A percentile compares a stretch with the other conserved stretches of the same genome.
Evolutionary conservation across 1,284 basidiomycete genomes (phyloP).

Genomic region (Irpex rosettiformis): DNA sequence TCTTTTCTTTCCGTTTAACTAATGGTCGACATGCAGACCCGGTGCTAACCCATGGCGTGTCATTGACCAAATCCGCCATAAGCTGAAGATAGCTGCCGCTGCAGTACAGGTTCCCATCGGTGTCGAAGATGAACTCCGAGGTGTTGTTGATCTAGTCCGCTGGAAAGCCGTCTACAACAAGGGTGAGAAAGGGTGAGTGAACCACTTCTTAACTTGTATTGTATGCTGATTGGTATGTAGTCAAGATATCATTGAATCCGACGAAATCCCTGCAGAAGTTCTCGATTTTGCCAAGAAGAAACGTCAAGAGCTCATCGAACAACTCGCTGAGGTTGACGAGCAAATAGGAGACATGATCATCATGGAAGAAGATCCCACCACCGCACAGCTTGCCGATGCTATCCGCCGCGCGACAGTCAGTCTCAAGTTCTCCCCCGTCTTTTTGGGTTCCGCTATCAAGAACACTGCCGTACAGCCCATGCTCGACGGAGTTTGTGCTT

Average conservation of each 20-base stretch:
- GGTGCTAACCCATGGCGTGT: conserved; percentile 98
- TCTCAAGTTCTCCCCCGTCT: conserved; percentile 95
- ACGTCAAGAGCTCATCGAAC: conserved; percentile 90
- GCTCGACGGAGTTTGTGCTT: conserved; percentile 94
- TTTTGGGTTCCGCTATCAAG: conserved; percentile 96
- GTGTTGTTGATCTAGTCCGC: conserved; percentile 91
- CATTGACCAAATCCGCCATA: conserved; percentile 87
- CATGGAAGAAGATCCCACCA: conserved; percentile 76
- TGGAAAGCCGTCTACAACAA: conserved; percentile 97
- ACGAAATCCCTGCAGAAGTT: conserved; percentile 85
- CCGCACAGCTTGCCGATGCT: conserved; percentile 76
- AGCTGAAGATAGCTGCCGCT: conserved; percentile 90
- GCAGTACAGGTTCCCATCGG: conserved; percentile 98
- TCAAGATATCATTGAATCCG: conserved; percentile 76
- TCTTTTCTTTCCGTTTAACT: conserved; percentile 1
- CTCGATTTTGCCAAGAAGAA: conserved; percentile 75
- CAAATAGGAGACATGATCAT: conserved; percentile 90
- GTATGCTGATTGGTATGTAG: conserved; percentile 37
- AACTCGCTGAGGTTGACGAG: conserved; percentile 96
- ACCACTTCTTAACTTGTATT: not conserved
- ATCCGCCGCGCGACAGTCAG: conserved; percentile 87
- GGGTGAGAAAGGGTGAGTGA: conserved; percentile 85
- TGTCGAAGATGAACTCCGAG: conserved; percentile 82
- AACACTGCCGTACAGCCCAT: conserved; percentile 96
- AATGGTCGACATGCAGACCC: conserved; percentile 49